phyloP scores from a whole-genome alignment of 495 filamentous ascomycete species.

The Echria macrotheca region DNA sequence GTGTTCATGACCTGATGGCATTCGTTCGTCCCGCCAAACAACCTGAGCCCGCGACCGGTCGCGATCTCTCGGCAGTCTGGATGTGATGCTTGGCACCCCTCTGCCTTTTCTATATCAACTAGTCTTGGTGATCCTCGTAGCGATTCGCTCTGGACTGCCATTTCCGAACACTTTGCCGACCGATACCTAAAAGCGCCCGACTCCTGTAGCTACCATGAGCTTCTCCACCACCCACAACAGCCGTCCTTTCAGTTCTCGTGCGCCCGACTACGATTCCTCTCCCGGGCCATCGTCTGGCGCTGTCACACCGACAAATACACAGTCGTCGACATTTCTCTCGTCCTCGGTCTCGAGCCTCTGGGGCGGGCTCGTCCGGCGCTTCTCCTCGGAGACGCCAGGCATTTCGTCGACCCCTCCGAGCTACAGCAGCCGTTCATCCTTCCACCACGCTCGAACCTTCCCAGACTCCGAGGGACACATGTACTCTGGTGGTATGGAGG shows the following conservation, averaged over 20 bases:
- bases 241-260: no score
- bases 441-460: constrained; percentile 19
- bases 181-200: not conserved
- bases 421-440: constrained; percentile 8
- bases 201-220: constrained; percentile 13
- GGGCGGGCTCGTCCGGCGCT: constrained; percentile 33
- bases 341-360: constrained; percentile 29
- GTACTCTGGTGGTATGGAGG: constrained; percentile 31
- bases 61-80: no score
- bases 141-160: no score
- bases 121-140: no score
- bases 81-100: no score
- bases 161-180: no score
- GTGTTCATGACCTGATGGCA: constrained; percentile 1
- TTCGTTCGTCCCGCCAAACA: no score
- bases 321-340: constrained; percentile 20
- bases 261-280: constrained; percentile 21
- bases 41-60: no score
- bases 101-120: no score
- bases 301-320: no score
- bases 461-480: constrained; percentile 15
- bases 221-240: no score
- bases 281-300: no score
- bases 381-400: constrained; percentile 31
- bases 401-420: constrained; percentile 5